These are phyloP conservation scores for Garcia nutans DNA, from an alignment of 345 rosid genomes.

Conservation along the genomic window DNA sequence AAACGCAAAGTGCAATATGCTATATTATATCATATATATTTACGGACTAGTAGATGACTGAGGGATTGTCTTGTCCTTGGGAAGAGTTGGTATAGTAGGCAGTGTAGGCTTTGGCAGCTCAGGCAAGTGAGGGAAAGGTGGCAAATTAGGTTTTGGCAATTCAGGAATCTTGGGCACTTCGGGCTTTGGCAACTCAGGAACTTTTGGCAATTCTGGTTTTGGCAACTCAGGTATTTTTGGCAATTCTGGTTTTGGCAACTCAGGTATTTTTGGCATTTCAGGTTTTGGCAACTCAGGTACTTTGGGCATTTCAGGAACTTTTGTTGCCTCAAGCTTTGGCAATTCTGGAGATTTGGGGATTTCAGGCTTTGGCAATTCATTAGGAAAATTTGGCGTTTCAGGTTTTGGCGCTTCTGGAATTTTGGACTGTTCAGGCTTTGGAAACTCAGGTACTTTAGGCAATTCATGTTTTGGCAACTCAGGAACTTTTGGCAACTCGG, in stretches of 20 bases:
- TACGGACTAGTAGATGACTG: constrained; percentile 6
- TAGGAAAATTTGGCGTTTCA: no score
- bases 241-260: constrained; percentile 7
- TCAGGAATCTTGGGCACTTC: constrained; percentile 1
- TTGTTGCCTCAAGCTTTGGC: constrained; percentile 5
- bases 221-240: background rate
- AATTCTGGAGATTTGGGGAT: background rate
- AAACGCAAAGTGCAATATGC: background rate
- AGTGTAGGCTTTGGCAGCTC: background rate
- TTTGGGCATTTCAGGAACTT: constrained; percentile 10
- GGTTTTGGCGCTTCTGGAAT: background rate
- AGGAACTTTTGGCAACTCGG: background rate
- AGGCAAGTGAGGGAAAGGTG: constrained; percentile 3
- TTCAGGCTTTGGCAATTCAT: constrained; percentile 17
- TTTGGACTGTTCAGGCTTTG: background rate
- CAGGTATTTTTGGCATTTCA: constrained; percentile 7
- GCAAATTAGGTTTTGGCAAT: background rate
- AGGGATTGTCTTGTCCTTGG: background rate
- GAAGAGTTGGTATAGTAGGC: background rate
- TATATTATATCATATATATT: background rate
- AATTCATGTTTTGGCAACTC: constrained; percentile 17
- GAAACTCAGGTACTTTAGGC: background rate
- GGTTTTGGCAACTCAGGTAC: constrained; percentile 3
- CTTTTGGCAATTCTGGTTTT: background rate
- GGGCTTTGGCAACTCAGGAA: background rate